Evolutionary conservation across 2,329 filamentous ascomycete species (phyloP).

Genomic region (Graphiopsis chlorocephala): DNA sequence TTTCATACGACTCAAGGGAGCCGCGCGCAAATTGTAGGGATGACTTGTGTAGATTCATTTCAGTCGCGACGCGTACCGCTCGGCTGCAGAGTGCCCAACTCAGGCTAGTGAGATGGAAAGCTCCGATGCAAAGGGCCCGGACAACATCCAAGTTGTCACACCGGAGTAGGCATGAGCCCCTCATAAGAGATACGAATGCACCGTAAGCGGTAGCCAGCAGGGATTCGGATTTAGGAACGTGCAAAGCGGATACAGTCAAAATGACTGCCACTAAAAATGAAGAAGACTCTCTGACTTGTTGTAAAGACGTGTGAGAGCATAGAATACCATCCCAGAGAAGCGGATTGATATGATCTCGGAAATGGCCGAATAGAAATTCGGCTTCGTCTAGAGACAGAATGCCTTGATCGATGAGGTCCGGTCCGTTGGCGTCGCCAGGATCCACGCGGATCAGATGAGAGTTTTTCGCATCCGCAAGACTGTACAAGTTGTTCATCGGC

Average conservation of each 20-base stretch:
- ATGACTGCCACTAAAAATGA: neutral
- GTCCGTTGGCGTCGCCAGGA: neutral
- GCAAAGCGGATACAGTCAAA: neutral
- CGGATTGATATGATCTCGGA: conserved; percentile 1
- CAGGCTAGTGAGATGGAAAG: conserved; percentile 41
- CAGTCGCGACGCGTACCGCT: conserved; percentile 40
- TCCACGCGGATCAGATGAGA: conserved; percentile 6
- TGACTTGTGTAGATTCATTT: conserved; percentile 40
- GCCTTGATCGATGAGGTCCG: conserved; percentile 1
- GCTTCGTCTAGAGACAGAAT: neutral
- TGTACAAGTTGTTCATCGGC: conserved; percentile 1
- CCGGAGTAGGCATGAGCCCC: neutral
- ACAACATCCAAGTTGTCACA: conserved; percentile 18
- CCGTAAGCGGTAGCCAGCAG: neutral
- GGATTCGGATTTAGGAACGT: neutral
- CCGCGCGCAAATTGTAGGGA: conserved; percentile 33
- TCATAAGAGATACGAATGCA: neutral
- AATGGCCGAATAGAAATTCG: neutral
- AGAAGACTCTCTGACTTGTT: neutral
- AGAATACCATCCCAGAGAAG: conserved; percentile 3
- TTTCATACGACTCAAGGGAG: conserved; percentile 35
- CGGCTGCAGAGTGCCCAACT: conserved; percentile 42
- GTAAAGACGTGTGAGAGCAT: neutral
- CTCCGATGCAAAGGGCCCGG: conserved; percentile 39
- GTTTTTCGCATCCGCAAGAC: neutral